phyloP scores from a whole-genome alignment of 371 early-diverging fungal species.

The Rhizopus arrhizus region DNA sequence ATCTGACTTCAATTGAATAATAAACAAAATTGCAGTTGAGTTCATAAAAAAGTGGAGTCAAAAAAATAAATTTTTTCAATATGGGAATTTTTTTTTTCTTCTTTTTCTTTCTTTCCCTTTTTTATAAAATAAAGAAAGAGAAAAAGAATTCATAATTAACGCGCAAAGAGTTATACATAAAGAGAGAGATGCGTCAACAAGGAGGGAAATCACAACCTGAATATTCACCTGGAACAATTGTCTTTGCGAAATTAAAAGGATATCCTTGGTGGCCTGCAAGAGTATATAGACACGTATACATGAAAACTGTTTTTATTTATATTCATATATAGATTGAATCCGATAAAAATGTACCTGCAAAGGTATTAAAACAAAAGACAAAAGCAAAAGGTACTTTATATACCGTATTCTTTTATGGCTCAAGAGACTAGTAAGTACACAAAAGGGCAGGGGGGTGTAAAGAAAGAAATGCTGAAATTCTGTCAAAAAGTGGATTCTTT shows the following conservation, averaged over 20 bases:
- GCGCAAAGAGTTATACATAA: not conserved
- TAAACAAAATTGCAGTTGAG: too few species aligned
- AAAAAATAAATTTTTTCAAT: not conserved
- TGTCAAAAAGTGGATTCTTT: slow-evolving; percentile 51
- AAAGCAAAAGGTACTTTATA: slow-evolving; percentile 52
- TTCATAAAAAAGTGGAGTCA: not conserved
- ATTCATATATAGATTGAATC: slow-evolving; percentile 45
- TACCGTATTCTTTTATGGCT: slow-evolving; percentile 65
- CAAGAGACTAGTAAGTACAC: slow-evolving; percentile 65
- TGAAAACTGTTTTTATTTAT: not conserved
- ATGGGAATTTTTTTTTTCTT: not conserved
- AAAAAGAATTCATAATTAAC: not conserved
- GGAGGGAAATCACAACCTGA: slow-evolving; percentile 16
- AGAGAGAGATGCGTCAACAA: slow-evolving; percentile 22
- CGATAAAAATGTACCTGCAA: slow-evolving; percentile 50
- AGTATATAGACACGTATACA: slow-evolving; percentile 40
- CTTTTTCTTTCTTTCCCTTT: not conserved
- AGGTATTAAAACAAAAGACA: slow-evolving; percentile 54
- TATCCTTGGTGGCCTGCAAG: slow-evolving; percentile 77
- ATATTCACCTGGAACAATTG: slow-evolving; percentile 57
- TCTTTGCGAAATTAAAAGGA: slow-evolving; percentile 71
- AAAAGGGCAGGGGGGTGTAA: not conserved
- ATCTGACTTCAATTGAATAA: too few species aligned
- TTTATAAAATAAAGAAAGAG: not conserved
- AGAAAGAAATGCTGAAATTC: not conserved